Percentiles rank a stretch among this genome's conserved stretches.
These are phyloP conservation scores for Trichophyton mentagrophytes DNA, from an alignment of 2,329 filamentous ascomycete species.

Conservation along the genomic window DNA sequence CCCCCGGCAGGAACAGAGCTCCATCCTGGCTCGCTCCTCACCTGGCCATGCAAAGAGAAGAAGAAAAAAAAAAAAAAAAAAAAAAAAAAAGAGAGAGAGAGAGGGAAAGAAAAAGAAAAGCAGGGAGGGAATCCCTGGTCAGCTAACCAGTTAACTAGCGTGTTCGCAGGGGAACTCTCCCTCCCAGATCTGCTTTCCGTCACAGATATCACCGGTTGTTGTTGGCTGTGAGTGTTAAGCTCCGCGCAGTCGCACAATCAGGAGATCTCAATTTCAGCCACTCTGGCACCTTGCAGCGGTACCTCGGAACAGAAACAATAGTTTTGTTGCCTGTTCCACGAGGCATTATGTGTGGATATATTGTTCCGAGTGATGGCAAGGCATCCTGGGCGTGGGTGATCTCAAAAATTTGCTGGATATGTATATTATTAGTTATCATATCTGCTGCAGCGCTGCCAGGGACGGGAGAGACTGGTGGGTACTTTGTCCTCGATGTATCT, in stretches of 20 bases:
- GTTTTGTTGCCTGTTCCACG: neutral
- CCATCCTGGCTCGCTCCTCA: conserved; percentile 2
- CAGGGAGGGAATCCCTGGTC: neutral
- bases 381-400: neutral
- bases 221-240: too few relatives aligned
- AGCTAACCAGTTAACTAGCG: neutral
- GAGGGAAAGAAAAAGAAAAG: neutral
- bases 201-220: too few relatives aligned
- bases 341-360: neutral
- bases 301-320: neutral
- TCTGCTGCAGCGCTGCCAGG: neutral
- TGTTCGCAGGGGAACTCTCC: neutral
- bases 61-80: neutral
- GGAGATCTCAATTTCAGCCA: neutral
- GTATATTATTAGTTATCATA: neutral
- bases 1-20: conserved; percentile 2
- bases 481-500: too few relatives aligned
- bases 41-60: neutral
- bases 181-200: neutral
- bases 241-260: neutral
- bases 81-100: neutral
- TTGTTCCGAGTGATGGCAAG: neutral
- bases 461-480: too few relatives aligned
- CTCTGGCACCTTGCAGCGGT: neutral
- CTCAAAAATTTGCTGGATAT: neutral